phyloP scores from a whole-genome alignment of 2,329 filamentous ascomycete genomes.

The Uncinocarpus reesii region DNA sequence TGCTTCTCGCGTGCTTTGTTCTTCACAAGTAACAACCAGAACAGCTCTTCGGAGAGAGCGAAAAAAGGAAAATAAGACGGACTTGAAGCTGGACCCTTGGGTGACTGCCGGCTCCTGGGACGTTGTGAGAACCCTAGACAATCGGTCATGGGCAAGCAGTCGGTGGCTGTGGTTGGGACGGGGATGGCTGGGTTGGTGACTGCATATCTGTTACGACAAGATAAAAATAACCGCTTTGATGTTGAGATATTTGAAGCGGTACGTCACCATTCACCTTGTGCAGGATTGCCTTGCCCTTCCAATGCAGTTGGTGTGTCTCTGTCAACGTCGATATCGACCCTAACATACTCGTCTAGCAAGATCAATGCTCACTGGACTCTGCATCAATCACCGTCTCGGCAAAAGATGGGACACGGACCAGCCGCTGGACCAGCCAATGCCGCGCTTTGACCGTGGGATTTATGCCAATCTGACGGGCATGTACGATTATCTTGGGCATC shows the following conservation, averaged over 20 bases:
- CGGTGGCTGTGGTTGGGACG: slow-evolving; percentile 40
- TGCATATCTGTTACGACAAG: slow-evolving; percentile 37
- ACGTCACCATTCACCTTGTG: slow-evolving; percentile 8
- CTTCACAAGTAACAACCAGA: neutral
- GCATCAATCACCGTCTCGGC: slow-evolving; percentile 34
- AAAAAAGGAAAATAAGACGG: too few relatives aligned
- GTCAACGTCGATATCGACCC: neutral
- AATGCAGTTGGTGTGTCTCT: too few relatives aligned
- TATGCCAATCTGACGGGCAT: slow-evolving; percentile 47
- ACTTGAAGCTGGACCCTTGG: too few relatives aligned
- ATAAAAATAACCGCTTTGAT: slow-evolving; percentile 32
- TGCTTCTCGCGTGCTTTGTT: too few relatives aligned
- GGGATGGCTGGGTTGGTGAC: slow-evolving; percentile 43
- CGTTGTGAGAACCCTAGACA: too few relatives aligned
- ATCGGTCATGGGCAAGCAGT: slow-evolving; percentile 15
- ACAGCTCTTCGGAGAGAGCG: too few relatives aligned
- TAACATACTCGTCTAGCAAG: slow-evolving; percentile 28
- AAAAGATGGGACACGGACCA: slow-evolving; percentile 19
- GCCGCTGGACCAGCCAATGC: slow-evolving; percentile 44
- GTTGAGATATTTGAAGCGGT: slow-evolving; percentile 41
- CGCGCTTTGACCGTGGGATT: slow-evolving; percentile 43
- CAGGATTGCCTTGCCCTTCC: neutral
- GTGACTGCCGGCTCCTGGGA: too few relatives aligned
- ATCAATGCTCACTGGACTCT: slow-evolving; percentile 37
- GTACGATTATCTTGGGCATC: slow-evolving; percentile 47